Evolutionary conservation across 2,329 filamentous ascomycete species (phyloP), one percentile per base, ranked within the genome.

Genomic region (Diplodia sapinea): DNA sequence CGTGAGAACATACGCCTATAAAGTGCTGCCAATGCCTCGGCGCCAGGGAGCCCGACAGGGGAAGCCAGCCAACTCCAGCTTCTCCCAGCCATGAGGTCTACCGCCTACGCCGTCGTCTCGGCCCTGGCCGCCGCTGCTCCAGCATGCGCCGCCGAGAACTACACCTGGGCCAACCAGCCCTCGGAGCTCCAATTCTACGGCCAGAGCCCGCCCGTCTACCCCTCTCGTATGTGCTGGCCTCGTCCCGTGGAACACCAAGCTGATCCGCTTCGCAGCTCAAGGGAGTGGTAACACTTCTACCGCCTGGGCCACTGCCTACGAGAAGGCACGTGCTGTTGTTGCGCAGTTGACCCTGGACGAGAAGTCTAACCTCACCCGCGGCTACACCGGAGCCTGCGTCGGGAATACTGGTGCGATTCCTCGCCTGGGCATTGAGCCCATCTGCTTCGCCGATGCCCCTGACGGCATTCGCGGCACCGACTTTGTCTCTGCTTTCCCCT

Each of bases 341-440:
- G 73, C 75, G 0, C 74, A 79, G 50, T 71, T 83, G 59, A 81
- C 79, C 1, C 70, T 78, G 7, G 77, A 80, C 40, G 81, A 83
- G 68, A 82, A 83, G 67, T 74, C 78, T 5, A 81, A 80, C 68
- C 72, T 77, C 40, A 79, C 79, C 3, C 76, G 77, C 43, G 78
- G 79, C 59, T 72, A 72, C 26, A 70, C 71, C 13, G 75, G 75
- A 5, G 67, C 64, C 7, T 79, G 78, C 51, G 74, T 76, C 26
- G 78, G 78, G 13, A 74, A 79, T 68, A 77, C 76, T 23, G 77
- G 76, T 57, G 73, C 73, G 55, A 75, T 80, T 23, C 72, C 76
- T 23, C 73, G 79, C 31, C 71, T 81, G 7, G 73, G 75, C 4
- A 78, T 79, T 47, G 78, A 76, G 6, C 75, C 76, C 23, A 63